Evolutionary conservation across 2,329 filamentous ascomycete species (phyloP).

Genomic region (Emmonsia crescens): DNA sequence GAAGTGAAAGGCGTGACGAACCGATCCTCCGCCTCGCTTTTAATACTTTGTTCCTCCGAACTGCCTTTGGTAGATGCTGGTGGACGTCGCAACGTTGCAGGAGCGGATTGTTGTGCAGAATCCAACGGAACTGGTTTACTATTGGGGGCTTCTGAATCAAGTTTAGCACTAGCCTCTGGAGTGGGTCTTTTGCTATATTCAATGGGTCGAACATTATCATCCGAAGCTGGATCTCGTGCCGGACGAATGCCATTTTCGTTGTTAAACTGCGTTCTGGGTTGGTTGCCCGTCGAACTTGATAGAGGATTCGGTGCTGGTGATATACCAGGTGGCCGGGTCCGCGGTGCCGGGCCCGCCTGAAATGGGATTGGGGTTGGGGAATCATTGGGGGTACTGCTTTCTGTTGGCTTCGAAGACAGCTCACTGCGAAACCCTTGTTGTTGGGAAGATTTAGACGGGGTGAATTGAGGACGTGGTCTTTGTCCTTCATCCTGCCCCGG

Average conservation of each 20-base stretch:
- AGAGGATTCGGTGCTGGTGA: slow-evolving; percentile 2
- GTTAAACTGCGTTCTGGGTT: neutral
- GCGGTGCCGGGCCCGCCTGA: slow-evolving; percentile 4
- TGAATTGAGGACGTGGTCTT: slow-evolving; percentile 24
- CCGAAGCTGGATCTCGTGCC: neutral
- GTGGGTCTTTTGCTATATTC: neutral
- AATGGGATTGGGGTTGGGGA: slow-evolving; percentile 5
- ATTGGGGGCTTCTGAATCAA: neutral
- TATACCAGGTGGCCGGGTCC: slow-evolving; percentile 3
- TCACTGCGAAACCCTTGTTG: slow-evolving; percentile 17
- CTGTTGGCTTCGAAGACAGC: slow-evolving; percentile 12
- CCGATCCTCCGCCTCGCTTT: slow-evolving; percentile 21
- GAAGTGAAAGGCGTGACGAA: slow-evolving; percentile 27
- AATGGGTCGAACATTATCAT: neutral
- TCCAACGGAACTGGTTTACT: neutral
- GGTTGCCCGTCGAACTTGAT: slow-evolving; percentile 1
- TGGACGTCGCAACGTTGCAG: neutral
- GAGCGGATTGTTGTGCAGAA: neutral
- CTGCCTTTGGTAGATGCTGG: slow-evolving; percentile 12
- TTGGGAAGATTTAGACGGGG: slow-evolving; percentile 18
- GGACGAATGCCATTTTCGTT: slow-evolving; percentile 1
- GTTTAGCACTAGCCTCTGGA: neutral
- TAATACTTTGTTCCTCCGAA: slow-evolving; percentile 20
- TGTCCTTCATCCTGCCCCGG: slow-evolving; percentile 32
- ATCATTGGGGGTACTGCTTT: neutral